phyloP scores from a whole-genome alignment of 768 basidiomycete genomes.

The Lentinus brumalis region DNA sequence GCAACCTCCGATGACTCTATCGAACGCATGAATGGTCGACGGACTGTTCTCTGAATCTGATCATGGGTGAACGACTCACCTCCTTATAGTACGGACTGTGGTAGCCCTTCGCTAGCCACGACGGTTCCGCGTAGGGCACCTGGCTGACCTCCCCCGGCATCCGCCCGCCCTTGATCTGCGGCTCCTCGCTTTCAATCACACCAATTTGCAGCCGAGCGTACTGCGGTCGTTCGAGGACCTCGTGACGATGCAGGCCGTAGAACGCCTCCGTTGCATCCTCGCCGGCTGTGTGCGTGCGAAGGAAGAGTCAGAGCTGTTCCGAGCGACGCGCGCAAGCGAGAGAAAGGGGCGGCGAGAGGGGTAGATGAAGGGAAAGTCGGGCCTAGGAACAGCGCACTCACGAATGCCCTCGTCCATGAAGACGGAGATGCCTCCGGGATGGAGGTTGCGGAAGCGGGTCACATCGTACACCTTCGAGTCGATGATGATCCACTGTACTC shows the following conservation, averaged over 20 bases:
- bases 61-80: constrained; percentile 55
- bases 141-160: constrained; percentile 61
- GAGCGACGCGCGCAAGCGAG: background rate
- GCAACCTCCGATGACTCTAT: constrained; percentile 65
- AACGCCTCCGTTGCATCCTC: constrained; percentile 85
- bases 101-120: constrained; percentile 73
- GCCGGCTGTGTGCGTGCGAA: constrained; percentile 44
- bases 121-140: constrained; percentile 86
- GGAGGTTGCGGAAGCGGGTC: constrained; percentile 70
- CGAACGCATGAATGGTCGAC: constrained; percentile 28
- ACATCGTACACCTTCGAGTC: constrained; percentile 81
- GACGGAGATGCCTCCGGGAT: constrained; percentile 78
- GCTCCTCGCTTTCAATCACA: constrained; percentile 59
- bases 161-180: constrained; percentile 55
- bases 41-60: constrained; percentile 38
- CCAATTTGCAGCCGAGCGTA: constrained; percentile 75
- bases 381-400: constrained; percentile 42
- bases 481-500: constrained; percentile 67
- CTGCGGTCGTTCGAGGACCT: constrained; percentile 75
- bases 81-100: constrained; percentile 78
- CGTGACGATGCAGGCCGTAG: constrained; percentile 82
- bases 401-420: constrained; percentile 70
- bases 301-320: background rate
- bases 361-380: background rate
- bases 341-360: background rate